Evolutionary conservation across 2,329 filamentous ascomycete genomes (phyloP).

Genomic region (Cercospora brassicicola): DNA sequence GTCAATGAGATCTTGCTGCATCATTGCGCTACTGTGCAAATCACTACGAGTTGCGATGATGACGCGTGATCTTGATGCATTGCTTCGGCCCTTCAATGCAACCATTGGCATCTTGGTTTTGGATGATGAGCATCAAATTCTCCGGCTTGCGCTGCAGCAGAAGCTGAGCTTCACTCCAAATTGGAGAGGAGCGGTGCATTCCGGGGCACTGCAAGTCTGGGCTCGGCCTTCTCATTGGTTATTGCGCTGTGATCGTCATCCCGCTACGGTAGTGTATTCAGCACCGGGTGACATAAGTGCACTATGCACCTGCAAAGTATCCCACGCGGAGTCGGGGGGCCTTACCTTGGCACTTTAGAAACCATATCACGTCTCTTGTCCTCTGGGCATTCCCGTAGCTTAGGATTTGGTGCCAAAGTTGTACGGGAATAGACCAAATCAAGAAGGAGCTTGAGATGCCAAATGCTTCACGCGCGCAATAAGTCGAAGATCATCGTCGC

Average conservation of each 20-base stretch:
- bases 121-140: neutral
- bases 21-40: neutral
- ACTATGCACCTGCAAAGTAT: neutral
- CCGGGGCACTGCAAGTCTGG: neutral
- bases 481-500: neutral
- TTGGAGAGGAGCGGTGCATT: neutral
- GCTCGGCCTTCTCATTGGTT: neutral
- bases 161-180: neutral
- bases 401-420: neutral
- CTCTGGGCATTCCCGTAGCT: neutral
- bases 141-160: neutral
- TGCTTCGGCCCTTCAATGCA: neutral
- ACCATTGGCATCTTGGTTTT: neutral
- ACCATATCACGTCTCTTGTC: neutral
- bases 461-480: neutral
- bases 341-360: neutral
- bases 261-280: neutral
- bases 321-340: neutral
- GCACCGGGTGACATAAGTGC: neutral
- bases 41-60: neutral
- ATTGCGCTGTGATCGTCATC: neutral
- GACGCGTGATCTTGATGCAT: neutral
- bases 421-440: neutral
- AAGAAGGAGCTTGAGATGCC: neutral
- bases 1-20: neutral